Evolutionary conservation across 2,329 filamentous ascomycete species (phyloP).

Genomic region (Pseudogymnoascus sp.): DNA sequence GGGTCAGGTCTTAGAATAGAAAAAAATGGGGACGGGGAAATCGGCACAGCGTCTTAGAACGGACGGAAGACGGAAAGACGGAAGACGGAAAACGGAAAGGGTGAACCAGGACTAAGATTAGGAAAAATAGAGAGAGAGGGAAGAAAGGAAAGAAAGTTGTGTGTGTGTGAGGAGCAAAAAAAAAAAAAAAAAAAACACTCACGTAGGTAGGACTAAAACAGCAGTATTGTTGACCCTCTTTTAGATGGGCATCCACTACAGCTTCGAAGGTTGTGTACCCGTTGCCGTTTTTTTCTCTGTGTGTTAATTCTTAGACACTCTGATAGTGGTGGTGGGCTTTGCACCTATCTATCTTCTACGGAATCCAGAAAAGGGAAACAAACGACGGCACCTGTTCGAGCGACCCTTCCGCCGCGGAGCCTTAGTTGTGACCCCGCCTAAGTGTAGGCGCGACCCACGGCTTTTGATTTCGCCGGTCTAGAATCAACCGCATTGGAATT

Average conservation of each 20-base stretch:
- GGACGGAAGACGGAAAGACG: no score
- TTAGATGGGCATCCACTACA: not conserved
- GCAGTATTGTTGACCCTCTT: not conserved
- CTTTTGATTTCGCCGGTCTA: not conserved
- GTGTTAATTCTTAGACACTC: no score
- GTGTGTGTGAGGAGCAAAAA: no score
- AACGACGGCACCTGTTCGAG: no score
- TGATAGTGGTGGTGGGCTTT: no score
- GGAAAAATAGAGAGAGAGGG: not conserved
- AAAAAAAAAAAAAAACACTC: no score
- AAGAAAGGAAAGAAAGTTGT: not conserved
- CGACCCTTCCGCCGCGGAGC: no score
- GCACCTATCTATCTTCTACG: not conserved
- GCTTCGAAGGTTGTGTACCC: not conserved
- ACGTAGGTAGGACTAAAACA: no score
- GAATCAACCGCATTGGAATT: not conserved
- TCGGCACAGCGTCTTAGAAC: not conserved
- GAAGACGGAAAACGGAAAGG: no score
- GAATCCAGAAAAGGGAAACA: no score
- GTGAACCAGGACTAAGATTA: no score
- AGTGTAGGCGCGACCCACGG: not conserved
- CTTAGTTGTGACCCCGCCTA: no score
- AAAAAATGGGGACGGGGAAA: not conserved
- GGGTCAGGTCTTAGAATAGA: not conserved
- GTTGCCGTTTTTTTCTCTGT: not conserved